Evolutionary conservation across 2,329 filamentous ascomycete species (phyloP).

Genomic region (Fusarium floridanum): DNA sequence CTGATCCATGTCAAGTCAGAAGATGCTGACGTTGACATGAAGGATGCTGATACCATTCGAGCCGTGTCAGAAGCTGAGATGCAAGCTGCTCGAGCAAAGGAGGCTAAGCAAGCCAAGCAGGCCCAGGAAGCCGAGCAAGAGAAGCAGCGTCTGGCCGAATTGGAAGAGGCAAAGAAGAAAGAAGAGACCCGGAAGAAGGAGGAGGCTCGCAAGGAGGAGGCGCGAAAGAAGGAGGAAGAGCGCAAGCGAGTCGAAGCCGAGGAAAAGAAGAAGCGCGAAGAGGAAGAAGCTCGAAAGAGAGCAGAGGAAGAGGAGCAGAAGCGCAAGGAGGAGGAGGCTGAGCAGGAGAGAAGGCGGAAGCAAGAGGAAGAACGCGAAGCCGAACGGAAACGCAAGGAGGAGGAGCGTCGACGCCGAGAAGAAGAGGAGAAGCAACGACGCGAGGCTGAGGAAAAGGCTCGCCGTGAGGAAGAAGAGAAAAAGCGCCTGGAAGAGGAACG

Average conservation of each 20-base stretch:
- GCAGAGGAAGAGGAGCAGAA: slow-evolving; percentile 52
- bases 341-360: slow-evolving; percentile 47
- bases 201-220: slow-evolving; percentile 48
- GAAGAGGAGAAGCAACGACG: slow-evolving; percentile 53
- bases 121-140: slow-evolving; percentile 38
- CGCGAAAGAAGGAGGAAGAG: slow-evolving; percentile 53
- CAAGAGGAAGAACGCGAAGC: slow-evolving; percentile 51
- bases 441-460: slow-evolving; percentile 53
- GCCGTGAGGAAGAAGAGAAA: slow-evolving; percentile 55
- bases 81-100: slow-evolving; percentile 54
- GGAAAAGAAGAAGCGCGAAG: slow-evolving; percentile 45
- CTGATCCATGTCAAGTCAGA: slow-evolving; percentile 70
- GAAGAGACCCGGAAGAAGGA: slow-evolving; percentile 54
- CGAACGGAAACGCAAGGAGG: slow-evolving; percentile 54
- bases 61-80: slow-evolving; percentile 45
- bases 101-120: slow-evolving; percentile 35
- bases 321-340: slow-evolving; percentile 52
- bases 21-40: slow-evolving; percentile 69
- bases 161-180: slow-evolving; percentile 50
- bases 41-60: slow-evolving; percentile 57
- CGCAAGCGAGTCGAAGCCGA: slow-evolving; percentile 49
- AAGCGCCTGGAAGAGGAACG: slow-evolving; percentile 55
- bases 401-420: slow-evolving; percentile 51
- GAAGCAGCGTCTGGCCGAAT: slow-evolving; percentile 47
- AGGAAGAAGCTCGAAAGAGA: slow-evolving; percentile 40